Percentiles rank a stretch among this genome's conserved stretches.
These are phyloP conservation scores for Tylopilus sp. DNA, from an alignment of 1,284 basidiomycete species.

Conservation along the genomic window DNA sequence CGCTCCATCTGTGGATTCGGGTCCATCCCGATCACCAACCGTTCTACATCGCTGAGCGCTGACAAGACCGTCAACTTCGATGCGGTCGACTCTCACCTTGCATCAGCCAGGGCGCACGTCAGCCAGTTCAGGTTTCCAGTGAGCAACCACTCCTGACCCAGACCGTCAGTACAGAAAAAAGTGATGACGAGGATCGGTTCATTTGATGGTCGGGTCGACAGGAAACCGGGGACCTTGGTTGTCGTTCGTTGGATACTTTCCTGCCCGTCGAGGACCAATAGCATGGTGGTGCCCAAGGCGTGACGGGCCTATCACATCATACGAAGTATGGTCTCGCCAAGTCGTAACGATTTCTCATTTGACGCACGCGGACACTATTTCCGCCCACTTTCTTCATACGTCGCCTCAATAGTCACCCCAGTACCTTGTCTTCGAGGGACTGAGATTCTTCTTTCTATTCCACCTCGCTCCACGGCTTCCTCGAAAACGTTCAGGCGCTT, in stretches of 20 bases:
- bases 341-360: conserved; percentile 53
- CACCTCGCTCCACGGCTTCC: conserved; percentile 33
- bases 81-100: conserved; percentile 10
- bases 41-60: conserved; percentile 2
- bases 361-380: conserved; percentile 60
- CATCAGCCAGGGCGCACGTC: conserved; percentile 12
- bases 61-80: conserved; percentile 14
- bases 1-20: no score
- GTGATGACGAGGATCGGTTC: no score
- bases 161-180: no score
- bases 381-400: conserved; percentile 51
- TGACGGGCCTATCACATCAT: no score
- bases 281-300: no score
- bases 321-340: conserved; percentile 65
- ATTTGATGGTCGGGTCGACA: no score
- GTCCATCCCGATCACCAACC: conserved; percentile 18
- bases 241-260: no score
- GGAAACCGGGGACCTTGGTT: no score
- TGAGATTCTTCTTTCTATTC: conserved; percentile 35
- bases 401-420: conserved; percentile 65
- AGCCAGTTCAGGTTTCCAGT: no score
- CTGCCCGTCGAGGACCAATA: no score
- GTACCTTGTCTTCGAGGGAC: conserved; percentile 55
- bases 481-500: conserved; percentile 57
- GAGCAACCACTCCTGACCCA: no score